phyloP scores from a whole-genome alignment of 2,329 filamentous ascomycete species.

The Penicillium sp. region DNA sequence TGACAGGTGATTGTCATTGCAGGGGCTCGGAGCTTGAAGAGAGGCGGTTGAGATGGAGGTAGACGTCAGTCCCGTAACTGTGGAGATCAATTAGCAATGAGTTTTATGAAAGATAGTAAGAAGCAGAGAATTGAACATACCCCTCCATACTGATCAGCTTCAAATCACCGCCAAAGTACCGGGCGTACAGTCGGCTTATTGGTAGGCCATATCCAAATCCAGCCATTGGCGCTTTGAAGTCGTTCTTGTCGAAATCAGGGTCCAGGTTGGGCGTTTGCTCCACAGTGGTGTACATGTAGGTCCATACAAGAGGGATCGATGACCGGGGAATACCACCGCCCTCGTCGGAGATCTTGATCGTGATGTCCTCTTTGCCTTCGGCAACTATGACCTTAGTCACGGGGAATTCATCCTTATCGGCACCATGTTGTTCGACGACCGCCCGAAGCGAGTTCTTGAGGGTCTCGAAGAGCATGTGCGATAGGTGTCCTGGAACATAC shows the following conservation, averaged over 20 bases:
- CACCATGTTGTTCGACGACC: constrained; percentile 91
- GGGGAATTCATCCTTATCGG: constrained; percentile 93
- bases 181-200: constrained; percentile 88
- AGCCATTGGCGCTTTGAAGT: constrained; percentile 99
- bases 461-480: constrained; percentile 99
- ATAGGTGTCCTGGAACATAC: constrained; percentile 98
- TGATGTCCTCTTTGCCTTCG: constrained; percentile 97
- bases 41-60: constrained; percentile 93
- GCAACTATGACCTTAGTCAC: constrained; percentile 97
- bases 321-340: constrained; percentile 92
- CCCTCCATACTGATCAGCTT: constrained; percentile 99
- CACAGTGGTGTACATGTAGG: constrained; percentile 99
- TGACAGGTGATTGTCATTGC: constrained; percentile 89
- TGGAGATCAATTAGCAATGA: constrained; percentile 17
- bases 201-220: constrained; percentile 97
- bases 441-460: constrained; percentile 97
- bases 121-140: constrained; percentile 55
- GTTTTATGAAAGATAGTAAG: neutral
- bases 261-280: constrained; percentile 93
- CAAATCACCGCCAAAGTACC: constrained; percentile 95
- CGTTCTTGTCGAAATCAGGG: constrained; percentile 96
- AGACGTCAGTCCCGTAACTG: constrained; percentile 97
- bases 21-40: constrained; percentile 94
- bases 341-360: constrained; percentile 96
- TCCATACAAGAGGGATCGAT: constrained; percentile 97